A percentile compares a stretch with the other conserved stretches of the same genome.
Evolutionary conservation across 352 stramenopile species (phyloP).

Genomic region (Globisporangium recalcitrans): DNA sequence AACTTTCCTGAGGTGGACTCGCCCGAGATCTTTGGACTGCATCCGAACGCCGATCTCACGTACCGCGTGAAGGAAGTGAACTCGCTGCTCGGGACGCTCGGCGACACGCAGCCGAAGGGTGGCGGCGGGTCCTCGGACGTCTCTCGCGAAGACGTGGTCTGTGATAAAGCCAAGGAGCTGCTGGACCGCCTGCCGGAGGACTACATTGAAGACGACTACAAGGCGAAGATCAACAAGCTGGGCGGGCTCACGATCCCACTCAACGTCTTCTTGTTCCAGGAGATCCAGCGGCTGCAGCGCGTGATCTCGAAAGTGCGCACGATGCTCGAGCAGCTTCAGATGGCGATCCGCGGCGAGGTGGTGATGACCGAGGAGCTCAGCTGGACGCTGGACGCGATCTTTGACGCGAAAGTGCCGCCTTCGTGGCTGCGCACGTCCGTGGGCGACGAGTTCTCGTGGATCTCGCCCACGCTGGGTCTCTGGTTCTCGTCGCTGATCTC

Average conservation of each 20-base stretch:
- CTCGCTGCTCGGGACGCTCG: slow-evolving; percentile 91
- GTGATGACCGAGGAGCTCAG: slow-evolving; percentile 97
- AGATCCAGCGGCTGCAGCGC: slow-evolving; percentile 95
- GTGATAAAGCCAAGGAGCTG: slow-evolving; percentile 94
- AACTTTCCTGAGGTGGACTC: slow-evolving; percentile 96
- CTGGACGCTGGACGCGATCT: slow-evolving; percentile 94
- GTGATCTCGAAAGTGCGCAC: slow-evolving; percentile 95
- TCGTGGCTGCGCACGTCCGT: slow-evolving; percentile 96
- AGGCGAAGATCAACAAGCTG: slow-evolving; percentile 95
- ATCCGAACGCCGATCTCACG: slow-evolving; percentile 98
- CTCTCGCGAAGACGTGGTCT: slow-evolving; percentile 94
- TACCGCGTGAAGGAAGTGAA: slow-evolving; percentile 97
- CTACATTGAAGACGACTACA: slow-evolving; percentile 98
- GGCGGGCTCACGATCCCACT: slow-evolving; percentile 94
- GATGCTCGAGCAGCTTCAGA: slow-evolving; percentile 93
- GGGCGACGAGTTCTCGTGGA: slow-evolving; percentile 98
- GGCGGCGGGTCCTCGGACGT: slow-evolving; percentile 84
- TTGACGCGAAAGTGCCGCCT: slow-evolving; percentile 93
- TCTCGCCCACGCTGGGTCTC: slow-evolving; percentile 92
- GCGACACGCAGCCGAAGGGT: slow-evolving; percentile 95
- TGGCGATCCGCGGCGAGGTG: slow-evolving; percentile 97
- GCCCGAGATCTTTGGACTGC: slow-evolving; percentile 98
- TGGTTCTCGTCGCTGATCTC: slow-evolving; percentile 97
- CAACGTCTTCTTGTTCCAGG: slow-evolving; percentile 99
- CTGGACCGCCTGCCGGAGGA: slow-evolving; percentile 93